A percentile compares a stretch with the other conserved stretches of the same genome.
Conservation (phyloP, 2,329 filamentous ascomycete species). For the Phoma sp. region DNA sequence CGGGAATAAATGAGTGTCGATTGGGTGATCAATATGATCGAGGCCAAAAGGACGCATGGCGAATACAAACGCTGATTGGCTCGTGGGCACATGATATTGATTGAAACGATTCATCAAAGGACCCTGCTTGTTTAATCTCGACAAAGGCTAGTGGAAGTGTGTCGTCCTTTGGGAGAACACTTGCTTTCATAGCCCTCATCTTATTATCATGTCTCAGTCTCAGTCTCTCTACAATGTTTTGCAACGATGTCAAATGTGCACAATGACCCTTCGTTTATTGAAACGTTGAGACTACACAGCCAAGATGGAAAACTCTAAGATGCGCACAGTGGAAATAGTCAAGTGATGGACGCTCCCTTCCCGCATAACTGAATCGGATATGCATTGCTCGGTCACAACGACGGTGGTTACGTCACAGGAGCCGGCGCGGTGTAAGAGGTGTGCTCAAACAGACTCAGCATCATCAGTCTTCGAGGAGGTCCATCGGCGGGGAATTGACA, state of each 20-base stretch:
- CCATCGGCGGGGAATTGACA: conserved; percentile 31
- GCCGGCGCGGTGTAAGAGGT: not conserved
- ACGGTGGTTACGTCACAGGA: not conserved
- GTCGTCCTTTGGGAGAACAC: not conserved
- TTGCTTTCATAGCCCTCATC: not conserved
- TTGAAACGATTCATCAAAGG: not conserved
- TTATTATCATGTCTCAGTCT: not conserved
- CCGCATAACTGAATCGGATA: not conserved
- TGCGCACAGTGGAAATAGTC: not conserved
- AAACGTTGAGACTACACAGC: no score
- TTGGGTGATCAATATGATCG: not conserved
- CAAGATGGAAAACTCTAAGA: not conserved
- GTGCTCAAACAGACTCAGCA: not conserved
- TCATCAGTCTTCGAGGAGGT: conserved; percentile 11
- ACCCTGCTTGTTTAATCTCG: not conserved
- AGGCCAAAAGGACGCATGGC: conserved; percentile 9
- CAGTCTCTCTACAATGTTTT: not conserved
- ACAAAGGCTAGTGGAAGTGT: not conserved
- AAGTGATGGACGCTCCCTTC: not conserved
- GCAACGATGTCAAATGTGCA: not conserved
- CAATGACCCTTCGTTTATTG: not conserved
- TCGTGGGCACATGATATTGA: not conserved
- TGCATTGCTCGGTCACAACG: not conserved
- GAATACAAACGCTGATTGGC: conserved; percentile 16
- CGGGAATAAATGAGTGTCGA: not conserved